Conservation (phyloP, 768 basidiomycete genomes). For the Amanita fuliginea region DNA sequence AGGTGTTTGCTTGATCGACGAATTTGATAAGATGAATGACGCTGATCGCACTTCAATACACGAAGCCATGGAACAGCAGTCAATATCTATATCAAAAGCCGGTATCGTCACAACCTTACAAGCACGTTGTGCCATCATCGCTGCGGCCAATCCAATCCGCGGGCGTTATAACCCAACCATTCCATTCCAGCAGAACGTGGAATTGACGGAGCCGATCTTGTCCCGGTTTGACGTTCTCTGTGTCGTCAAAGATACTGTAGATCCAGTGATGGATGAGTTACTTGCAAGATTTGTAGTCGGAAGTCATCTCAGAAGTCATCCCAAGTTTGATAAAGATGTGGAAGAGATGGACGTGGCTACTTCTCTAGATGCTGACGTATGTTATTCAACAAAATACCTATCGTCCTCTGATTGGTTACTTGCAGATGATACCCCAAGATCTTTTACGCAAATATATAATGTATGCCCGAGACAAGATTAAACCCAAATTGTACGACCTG, state of each 20-base stretch:
- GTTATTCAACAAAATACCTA: slow-evolving; percentile 16
- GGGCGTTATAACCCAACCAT: slow-evolving; percentile 98
- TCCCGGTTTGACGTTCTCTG: slow-evolving; percentile 97
- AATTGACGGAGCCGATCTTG: slow-evolving; percentile 94
- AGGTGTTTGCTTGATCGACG: slow-evolving; percentile 95
- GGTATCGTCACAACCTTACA: slow-evolving; percentile 98
- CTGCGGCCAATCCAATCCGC: slow-evolving; percentile 94
- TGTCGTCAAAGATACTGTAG: slow-evolving; percentile 95
- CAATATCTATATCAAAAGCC: slow-evolving; percentile 97
- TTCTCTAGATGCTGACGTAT: slow-evolving; percentile 79
- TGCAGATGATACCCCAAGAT: slow-evolving; percentile 93
- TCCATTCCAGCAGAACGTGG: slow-evolving; percentile 97
- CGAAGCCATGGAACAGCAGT: slow-evolving; percentile 99
- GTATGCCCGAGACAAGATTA: slow-evolving; percentile 91
- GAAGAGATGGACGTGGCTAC: slow-evolving; percentile 96
- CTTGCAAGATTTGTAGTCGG: slow-evolving; percentile 97
- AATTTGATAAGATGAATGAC: slow-evolving; percentile 99
- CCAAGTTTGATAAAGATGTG: slow-evolving; percentile 73
- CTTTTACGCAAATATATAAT: slow-evolving; percentile 96
- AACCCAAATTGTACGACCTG: slow-evolving; percentile 87
- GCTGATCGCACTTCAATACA: slow-evolving; percentile 96
- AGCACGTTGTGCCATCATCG: slow-evolving; percentile 94
- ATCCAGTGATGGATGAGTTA: slow-evolving; percentile 94
- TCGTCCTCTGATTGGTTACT: slow-evolving; percentile 4
- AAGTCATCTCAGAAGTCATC: slow-evolving; percentile 89